phyloP scores from a whole-genome alignment of 345 rosid species.

The Melaleuca quinquenervia region DNA sequence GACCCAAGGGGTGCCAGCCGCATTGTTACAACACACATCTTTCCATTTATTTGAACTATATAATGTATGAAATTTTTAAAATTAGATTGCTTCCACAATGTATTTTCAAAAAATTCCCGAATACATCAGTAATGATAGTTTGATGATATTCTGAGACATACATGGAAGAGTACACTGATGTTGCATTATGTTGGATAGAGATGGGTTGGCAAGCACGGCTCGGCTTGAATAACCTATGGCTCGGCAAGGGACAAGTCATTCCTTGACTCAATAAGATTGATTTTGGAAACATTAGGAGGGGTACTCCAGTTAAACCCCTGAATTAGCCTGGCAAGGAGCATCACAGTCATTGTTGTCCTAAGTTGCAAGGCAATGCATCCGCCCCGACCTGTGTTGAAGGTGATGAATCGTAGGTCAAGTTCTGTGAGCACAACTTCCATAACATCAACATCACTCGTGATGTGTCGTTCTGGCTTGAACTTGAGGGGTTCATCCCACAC shows the following conservation, averaged over 20 bases:
- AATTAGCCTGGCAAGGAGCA: background rate
- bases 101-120: background rate
- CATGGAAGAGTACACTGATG: background rate
- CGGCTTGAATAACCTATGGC: background rate
- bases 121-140: too few relatives aligned
- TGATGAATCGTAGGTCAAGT: background rate
- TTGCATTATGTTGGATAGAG: background rate
- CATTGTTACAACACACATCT: background rate
- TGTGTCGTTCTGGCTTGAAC: background rate
- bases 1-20: background rate
- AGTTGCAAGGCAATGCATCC: background rate
- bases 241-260: background rate
- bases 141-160: background rate
- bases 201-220: background rate
- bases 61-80: too few relatives aligned
- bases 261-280: background rate
- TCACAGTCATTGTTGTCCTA: background rate
- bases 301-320: background rate
- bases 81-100: background rate
- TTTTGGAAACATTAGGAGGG: background rate
- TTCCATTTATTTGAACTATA: too few relatives aligned
- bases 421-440: background rate
- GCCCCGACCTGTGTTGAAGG: background rate
- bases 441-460: background rate
- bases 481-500: background rate